These are phyloP conservation scores for Limonium bicolor DNA, from an alignment of 148 eudicot genomes.

Conservation along the genomic window DNA sequence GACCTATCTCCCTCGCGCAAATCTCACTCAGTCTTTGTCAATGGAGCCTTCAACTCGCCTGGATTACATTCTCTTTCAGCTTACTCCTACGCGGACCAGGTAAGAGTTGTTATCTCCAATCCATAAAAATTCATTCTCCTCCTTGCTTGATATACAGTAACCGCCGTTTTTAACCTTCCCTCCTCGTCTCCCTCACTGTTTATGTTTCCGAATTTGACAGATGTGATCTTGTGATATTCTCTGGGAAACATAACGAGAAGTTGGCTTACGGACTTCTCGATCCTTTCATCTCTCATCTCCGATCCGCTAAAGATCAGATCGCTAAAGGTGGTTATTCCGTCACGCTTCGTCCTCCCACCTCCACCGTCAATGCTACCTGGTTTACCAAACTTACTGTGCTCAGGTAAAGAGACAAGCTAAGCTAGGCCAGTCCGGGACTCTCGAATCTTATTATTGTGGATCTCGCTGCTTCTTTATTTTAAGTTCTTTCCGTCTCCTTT, in stretches of 20 bases:
- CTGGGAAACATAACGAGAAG: slow-evolving; percentile 55
- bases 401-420: slow-evolving; percentile 42
- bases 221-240: slow-evolving; percentile 69
- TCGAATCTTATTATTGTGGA: too few species aligned
- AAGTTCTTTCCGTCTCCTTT: neutral
- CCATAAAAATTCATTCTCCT: neutral
- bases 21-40: neutral
- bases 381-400: slow-evolving; percentile 67
- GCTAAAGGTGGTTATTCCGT: slow-evolving; percentile 74
- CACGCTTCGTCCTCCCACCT: slow-evolving; percentile 44
- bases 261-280: slow-evolving; percentile 61
- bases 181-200: too few species aligned
- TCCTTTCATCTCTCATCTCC: slow-evolving; percentile 52
- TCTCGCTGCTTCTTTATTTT: too few species aligned
- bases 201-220: slow-evolving; percentile 11
- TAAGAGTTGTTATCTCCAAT: slow-evolving; percentile 3
- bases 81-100: slow-evolving; percentile 89
- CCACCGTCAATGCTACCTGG: slow-evolving; percentile 31
- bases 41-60: slow-evolving; percentile 58
- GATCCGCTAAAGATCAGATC: slow-evolving; percentile 62
- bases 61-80: slow-evolving; percentile 64
- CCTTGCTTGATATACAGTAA: too few species aligned
- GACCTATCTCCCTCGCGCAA: too few species aligned
- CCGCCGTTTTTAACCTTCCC: too few species aligned
- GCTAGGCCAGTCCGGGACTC: too few species aligned